Percentiles rank a stretch among this genome's conserved stretches.
Conservation (phyloP, 106 monocot species). For the Apostasia ramifera region DNA sequence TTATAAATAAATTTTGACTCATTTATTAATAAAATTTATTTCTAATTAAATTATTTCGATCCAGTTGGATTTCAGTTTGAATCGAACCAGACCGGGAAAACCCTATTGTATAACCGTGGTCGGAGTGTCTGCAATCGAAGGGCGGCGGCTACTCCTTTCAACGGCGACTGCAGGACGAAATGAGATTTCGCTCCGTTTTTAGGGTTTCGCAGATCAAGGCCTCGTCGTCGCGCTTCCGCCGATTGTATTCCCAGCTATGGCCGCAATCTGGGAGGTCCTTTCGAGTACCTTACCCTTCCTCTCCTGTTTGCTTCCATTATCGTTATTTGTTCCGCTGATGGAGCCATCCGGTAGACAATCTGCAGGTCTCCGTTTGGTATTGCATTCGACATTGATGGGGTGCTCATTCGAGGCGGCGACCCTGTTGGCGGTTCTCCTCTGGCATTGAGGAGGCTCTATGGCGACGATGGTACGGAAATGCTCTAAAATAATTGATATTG, state of each 20-base stretch:
- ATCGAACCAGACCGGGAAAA: no score
- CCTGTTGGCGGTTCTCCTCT: slow-evolving; percentile 73
- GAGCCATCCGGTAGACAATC: not conserved
- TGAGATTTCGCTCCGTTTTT: slow-evolving; percentile 16
- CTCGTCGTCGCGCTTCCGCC: slow-evolving; percentile 9
- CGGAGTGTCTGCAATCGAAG: no score
- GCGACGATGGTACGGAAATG: slow-evolving; percentile 37
- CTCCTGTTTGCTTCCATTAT: not conserved
- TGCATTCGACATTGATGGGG: slow-evolving; percentile 92
- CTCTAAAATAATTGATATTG: not conserved
- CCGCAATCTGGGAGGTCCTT: slow-evolving; percentile 21
- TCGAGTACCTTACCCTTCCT: not conserved
- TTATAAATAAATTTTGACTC: no score
- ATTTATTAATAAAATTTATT: no score
- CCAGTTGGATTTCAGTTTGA: no score
- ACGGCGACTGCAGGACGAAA: not conserved
- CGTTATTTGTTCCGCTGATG: not conserved
- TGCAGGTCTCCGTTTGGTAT: slow-evolving; percentile 78
- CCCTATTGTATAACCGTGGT: no score
- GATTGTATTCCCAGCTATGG: slow-evolving; percentile 10
- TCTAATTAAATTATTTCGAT: no score
- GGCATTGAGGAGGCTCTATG: slow-evolving; percentile 62
- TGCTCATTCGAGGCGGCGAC: slow-evolving; percentile 60
- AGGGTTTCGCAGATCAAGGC: not conserved
- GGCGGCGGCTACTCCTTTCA: no score